Conservation (phyloP, 805 yeast species). For the Lipomyces lipofer region DNA sequence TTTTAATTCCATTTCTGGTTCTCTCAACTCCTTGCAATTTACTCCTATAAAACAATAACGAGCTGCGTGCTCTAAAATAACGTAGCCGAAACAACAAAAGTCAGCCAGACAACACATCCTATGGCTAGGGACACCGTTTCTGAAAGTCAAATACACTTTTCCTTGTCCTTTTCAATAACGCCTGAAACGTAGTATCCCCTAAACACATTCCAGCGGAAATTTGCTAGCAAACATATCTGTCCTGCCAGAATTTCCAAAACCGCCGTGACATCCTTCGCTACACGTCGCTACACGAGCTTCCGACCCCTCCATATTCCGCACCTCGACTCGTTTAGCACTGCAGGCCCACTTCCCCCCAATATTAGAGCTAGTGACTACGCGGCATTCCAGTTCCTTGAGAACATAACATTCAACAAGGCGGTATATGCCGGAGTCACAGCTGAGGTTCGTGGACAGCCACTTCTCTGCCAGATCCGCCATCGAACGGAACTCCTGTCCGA, state of each 20-base stretch:
- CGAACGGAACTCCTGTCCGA: conserved; percentile 4
- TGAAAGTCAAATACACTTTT: too few relatives aligned
- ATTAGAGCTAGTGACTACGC: conserved; percentile 4
- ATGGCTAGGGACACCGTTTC: too few relatives aligned
- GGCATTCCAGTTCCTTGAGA: conserved; percentile 19
- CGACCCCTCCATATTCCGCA: neutral
- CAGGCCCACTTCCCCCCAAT: conserved; percentile 1
- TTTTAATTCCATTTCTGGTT: too few relatives aligned
- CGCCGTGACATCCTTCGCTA: conserved; percentile 22
- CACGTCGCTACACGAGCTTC: conserved; percentile 9
- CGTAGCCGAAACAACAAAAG: too few relatives aligned
- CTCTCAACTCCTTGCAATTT: too few relatives aligned
- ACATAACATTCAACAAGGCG: conserved; percentile 21
- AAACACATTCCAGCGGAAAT: conserved; percentile 30
- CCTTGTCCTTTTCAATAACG: too few relatives aligned
- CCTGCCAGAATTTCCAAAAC: conserved; percentile 25
- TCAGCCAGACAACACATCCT: too few relatives aligned
- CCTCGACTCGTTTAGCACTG: neutral
- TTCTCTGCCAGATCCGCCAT: conserved; percentile 12
- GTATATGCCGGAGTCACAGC: conserved; percentile 15
- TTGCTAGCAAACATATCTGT: conserved; percentile 20
- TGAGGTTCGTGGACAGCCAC: conserved; percentile 17
- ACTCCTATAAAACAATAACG: too few relatives aligned
- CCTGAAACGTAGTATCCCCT: conserved; percentile 21
- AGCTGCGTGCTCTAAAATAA: too few relatives aligned